Base-by-base conservation (phyloP, 768 basidiomycete species). In the Phaffia tasmanica region DNA sequence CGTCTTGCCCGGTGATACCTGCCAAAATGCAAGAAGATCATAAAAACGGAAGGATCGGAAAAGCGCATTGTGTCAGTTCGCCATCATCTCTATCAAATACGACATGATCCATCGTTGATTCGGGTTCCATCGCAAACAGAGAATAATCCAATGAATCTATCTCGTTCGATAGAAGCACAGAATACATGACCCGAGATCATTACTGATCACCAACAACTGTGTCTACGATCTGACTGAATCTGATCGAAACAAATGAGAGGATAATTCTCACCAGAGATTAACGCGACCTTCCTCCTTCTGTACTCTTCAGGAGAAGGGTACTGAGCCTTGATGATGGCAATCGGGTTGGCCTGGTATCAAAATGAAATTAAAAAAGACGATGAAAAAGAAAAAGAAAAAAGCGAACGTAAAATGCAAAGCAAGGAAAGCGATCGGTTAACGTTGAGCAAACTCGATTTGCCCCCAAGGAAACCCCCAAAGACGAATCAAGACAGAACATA, bases 1-100 rank as follows among this genome's bases (percentile, higher is more conserved):
- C 92, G 76, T 97, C 92, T 77, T 95, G 92, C 48, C 92, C 92
- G 69, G 92, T 93, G 77, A 95, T 88, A 75, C 92, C 91, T 93
- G 73, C 48, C 61, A 64, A 25, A 21, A 1, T 46, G 9, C 21
- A 14, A 11, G 50, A 14, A 23, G 25, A 56, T 3, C 1, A 50
- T 48, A 47, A 48, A 35, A 11, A 1, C 11, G 46, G 1, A 54
- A 15, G 25, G 25, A 8, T 23, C 19, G 16, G 9, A 11, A 42
- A 42, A 42, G 11, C 35, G 11, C 11, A 11, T 42, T 11, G 4
- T 42, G 35, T 4, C 35, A 42, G 35, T 42, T 11, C 4, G 35
- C 11, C 35, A 42, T 42, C 11, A 11, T 42, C 35, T 42, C 6
- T 42, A 42, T 4, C 35, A 42, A 11, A 42, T 11, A 11, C 11